Evolutionary conservation across 345 rosid species (phyloP), one percentile per base, ranked within the genome.

Genomic region (Dovyalis caffra): DNA sequence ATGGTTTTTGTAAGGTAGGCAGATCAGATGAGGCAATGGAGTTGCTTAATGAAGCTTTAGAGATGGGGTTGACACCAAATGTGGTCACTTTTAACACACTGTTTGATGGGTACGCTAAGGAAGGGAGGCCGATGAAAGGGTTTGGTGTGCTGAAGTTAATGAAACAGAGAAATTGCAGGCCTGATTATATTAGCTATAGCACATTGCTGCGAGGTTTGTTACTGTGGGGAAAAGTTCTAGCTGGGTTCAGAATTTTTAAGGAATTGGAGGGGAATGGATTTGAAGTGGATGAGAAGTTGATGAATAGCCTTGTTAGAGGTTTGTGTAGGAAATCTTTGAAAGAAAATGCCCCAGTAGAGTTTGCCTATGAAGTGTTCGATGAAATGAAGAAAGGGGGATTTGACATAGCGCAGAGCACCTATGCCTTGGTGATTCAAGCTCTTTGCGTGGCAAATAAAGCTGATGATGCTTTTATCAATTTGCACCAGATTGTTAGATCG

Each of bases 1-100:
- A 86, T 83, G 95, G 95, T 26, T 89, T 89, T 37, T 89, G 95
- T 38, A 89, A 89, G 70, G 95, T 89, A 70, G 95, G 95, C 33
- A 79, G 95, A 70, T 76, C 95, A 21, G 82, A 81, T 65, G 95
- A 90, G 65, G 91, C 95, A 10, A 74, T 71, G 88, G 92, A 84
- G 68, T 70, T 90, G 78, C 89, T 90, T 20, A 53, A 81, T 56
- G 90, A 89, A 66, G 90, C 92, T 69, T 3, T 85, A 15, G 62
- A 74, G 77, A 70, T 37, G 67, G 88, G 89, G 35, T 73, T 89
- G 83, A 64, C 43, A 10, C 91, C 91, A 21, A 86, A 16, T 79
- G 88, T 74, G 33, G 80, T 87, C 75, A 85, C 86, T 75, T 89
- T 81, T 53, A 91, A 89, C 73, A 83, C 91, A 49, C 80, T 91